Base-by-base conservation (phyloP, 345 rosid genomes). In the Eucalyptus polybractea region DNA sequence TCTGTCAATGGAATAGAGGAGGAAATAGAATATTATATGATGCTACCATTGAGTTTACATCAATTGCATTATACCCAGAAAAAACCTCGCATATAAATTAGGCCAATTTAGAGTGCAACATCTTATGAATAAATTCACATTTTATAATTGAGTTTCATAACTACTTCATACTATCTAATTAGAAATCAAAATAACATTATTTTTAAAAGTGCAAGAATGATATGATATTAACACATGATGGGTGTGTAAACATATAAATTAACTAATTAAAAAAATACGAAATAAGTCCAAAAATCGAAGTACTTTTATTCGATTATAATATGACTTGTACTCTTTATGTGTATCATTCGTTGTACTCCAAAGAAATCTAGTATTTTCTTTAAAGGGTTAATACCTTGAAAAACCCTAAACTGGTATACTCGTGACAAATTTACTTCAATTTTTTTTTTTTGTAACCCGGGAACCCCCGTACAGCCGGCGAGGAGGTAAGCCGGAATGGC, bases 331-430 rank as follows among this genome's bases (percentile, higher is more conserved):
- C 72, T 29, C 31, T 7, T 62, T 29, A 62, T 6, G 72, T 29
- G 16, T 29, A 62, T 29, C n/a, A 13, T 62, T 62, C 37, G 72
- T 29, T 0, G 31, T 29, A 13, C 31, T 13, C 31, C 72, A 29
- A 29, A 65, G 72, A 65, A n/a, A 65, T 14, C 37, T n/a, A 65
- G 72, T 6, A 65, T 65, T 65, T 29, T 65, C 19, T 37, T 31
- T 65, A 29, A n/a, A 25, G 3, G 7, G n/a, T 50, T 60, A 50
- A 11, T 69, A 45, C 11, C 47, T 45, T 45, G 0, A 45, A 45
- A 45, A 45, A 45, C 10, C 3, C 4, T 4, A 45, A 45, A 45
- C 4, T 45, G 0, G 11, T 45, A 45, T 1, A 45, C 4, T 1
- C 11, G 47, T 45, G 11, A 45, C 4, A 45, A 45, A 45, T 45